Evolutionary conservation across 2,329 filamentous ascomycete species (phyloP), one percentile per base, ranked within the genome.

Genomic region (Phyllosticta citrichinensis): DNA sequence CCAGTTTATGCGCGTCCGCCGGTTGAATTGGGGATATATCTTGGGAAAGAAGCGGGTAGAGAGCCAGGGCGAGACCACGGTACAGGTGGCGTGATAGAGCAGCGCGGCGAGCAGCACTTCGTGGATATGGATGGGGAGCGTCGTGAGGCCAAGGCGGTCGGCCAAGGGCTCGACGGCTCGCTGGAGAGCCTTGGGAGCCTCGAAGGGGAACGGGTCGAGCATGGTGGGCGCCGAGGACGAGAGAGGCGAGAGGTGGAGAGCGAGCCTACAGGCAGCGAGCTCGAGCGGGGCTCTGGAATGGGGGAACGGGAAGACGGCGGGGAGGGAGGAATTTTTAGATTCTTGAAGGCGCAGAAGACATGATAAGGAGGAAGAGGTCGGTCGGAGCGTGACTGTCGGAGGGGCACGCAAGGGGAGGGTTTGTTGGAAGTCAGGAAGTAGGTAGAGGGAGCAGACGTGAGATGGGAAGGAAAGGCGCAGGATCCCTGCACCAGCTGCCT

Each of bases 61-160:
- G 40, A 92, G 59, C 51, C 79, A 69, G 6, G 90, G 90, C 57
- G 89, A 87, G 64, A 91, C 68, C 63, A 84, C 80, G 66, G 79
- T 77, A 73, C 86, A 84, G 70, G 89, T 81, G 68, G 85, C 73
- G 58, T 86, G 83, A 77, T 95, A 95, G 65, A 88, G 75, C 33
- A 82, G 65, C 62, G 86, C 84, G 25, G 86, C 84, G 64, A 84
- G 75, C 61, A 89, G 63, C 56, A 93, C 81, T 74, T 95, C 88
- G 77, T 94, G 89, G 67, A 89, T 79, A 74, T 95, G 90, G 56
- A 88, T 75, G 17, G 88, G 87, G 20, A 94, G 81, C 5, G 87
- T 86, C 9, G 82, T 78, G 54, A 93, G 78, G 57, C 76, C 74
- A 62, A 87, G 75, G 63, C 75, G 77, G 66, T 87, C 81, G 64